Evolutionary conservation across 179 eudicot genomes (phyloP), one percentile per base, ranked within the genome.

Genomic region (Dionaea muscipula): DNA sequence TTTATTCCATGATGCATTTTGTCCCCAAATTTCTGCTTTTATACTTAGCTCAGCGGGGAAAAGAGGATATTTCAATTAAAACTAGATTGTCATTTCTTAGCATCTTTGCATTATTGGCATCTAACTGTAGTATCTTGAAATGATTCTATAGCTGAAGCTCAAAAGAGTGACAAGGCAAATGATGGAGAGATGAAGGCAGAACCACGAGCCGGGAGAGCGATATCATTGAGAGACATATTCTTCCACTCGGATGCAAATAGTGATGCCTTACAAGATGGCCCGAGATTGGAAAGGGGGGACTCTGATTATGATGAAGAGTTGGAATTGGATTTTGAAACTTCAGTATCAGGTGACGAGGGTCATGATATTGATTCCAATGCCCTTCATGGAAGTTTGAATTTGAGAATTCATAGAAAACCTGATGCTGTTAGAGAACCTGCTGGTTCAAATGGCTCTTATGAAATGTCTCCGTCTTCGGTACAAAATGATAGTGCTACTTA

Each of bases 281-380:
- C 82, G 51, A 75, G 82, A 68, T 84, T 83, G 61, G 96, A 79
- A 54, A 84, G 94, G 62, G 98, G 87, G 51, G 95, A 91, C 65
- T 84, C 91, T 47, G 96, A 87, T 53, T 78, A 81, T 69, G 95
- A 88, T 47, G 95, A 90, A 55, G 95, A 83, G 66, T 47, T 90
- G 47, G 96, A 91, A 62, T 60, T 87, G 69, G 98, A 87, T 67
- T 73, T 91, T 72, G 96, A 82, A 66, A 79, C 95, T 2, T 69
- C 91, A 46, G 61, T 72, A 52, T 75, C 98, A 47, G 81, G 84
- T 63, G 94, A 90, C 59, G 97, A 82, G 76, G 82, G 69, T 35
- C 86, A 58, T 69, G 90, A 76, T 50, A 66, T 51, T 71, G 88
- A 82, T 47, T 51, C 73, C 49, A 71, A 74, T 73, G 70, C 73